Evolutionary conservation across 305 asterid species (phyloP), one percentile per base, ranked within the genome.

Genomic region (Plantago coronopus): DNA sequence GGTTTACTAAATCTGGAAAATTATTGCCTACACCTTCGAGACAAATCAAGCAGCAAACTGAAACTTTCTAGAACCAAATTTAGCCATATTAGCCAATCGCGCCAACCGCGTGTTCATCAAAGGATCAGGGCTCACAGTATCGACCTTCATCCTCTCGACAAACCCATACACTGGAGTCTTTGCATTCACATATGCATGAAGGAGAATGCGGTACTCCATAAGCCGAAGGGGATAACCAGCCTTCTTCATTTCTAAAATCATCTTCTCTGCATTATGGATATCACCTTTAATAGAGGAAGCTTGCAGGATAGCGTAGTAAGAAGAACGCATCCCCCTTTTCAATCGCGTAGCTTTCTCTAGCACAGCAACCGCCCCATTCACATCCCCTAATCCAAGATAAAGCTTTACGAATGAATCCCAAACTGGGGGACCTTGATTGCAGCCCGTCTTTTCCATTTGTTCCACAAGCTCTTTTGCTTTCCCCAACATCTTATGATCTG

Each of bases 381-480:
- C 76, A 67, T 86, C 96, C 17, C 96, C 98, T 15, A 83, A 78
- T 50, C 75, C 79, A n/a, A 80, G 67, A 55, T 81, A 86, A 45
- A 91, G 96, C 71, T 65, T 81, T 70, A 91, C 86, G 7, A 91
- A 65, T 3, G 95, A 83, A 48, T 88, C 93, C 91, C 95, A 88
- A 25, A 78, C 66, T 54, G 67, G 31, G 0, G 95, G 89, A 21
- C 88, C 94, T 4, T 73, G 27, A 1, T 4, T 34, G 75, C 81
- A 78, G 15, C 87, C 86, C 17, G 54, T 71, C 15, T 77, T 86
- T 1, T 66, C 84, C 96, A 93, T 89, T 48, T 64, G 79, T 70
- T 77, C 85, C 79, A 89, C 85, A 7, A 93, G 88, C 53, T 80
- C 96, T 69, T 80, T 86, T 61, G 91, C 96, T 67, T 93, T 89